Conservation (phyloP, 257 asterid genomes). For the Nicotiana knightiana region DNA sequence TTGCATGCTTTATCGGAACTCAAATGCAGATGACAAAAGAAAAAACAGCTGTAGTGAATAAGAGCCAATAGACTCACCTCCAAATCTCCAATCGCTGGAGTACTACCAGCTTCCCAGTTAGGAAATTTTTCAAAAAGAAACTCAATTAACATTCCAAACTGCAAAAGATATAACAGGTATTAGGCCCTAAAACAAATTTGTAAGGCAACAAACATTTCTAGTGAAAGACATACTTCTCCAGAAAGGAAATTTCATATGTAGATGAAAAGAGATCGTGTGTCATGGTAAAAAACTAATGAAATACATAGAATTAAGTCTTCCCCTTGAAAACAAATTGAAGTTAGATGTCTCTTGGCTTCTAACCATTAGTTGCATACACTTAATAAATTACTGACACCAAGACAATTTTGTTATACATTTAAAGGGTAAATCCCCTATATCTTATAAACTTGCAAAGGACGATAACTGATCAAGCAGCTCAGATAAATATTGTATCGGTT, state of each 20-base stretch:
- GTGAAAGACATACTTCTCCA: neutral
- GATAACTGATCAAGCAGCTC: neutral
- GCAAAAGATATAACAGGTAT: constrained; percentile 22
- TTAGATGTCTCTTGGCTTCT: neutral
- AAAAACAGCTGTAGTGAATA: neutral
- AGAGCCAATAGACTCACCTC: constrained; percentile 50
- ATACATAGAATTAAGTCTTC: neutral
- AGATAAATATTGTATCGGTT: neutral
- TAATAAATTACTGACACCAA: neutral
- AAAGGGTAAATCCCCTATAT: neutral
- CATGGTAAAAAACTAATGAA: neutral
- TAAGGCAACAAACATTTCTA: neutral
- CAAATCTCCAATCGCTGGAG: constrained; percentile 83
- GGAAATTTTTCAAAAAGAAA: constrained; percentile 67
- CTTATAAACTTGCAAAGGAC: neutral
- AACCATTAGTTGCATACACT: neutral
- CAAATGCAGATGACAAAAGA: neutral
- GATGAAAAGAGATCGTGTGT: neutral
- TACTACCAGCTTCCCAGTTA: constrained; percentile 48
- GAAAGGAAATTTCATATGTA: neutral
- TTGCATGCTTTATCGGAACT: neutral
- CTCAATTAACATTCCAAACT: constrained; percentile 95
- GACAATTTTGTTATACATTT: neutral
- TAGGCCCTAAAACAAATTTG: neutral
- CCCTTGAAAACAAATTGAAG: neutral